Conservation (phyloP, 805 yeast species). For the Kluyveromyces dobzhanskii region DNA sequence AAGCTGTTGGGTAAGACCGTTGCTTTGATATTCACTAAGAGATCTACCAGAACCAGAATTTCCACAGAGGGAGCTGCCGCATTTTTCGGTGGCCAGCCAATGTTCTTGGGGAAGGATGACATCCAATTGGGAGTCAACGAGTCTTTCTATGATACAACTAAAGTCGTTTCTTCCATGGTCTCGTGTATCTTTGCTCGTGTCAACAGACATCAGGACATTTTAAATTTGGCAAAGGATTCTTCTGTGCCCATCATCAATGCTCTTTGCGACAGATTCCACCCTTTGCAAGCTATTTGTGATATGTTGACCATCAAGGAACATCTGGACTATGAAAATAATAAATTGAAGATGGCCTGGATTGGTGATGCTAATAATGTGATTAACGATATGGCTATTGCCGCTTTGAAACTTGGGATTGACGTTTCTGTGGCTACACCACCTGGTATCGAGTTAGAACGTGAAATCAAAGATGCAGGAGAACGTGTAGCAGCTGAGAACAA, state of each 20-base stretch:
- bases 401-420: slow-evolving; percentile 73
- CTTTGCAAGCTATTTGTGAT: slow-evolving; percentile 92
- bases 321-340: slow-evolving; percentile 43
- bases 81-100: slow-evolving; percentile 90
- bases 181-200: slow-evolving; percentile 98
- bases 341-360: slow-evolving; percentile 81
- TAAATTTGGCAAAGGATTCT: slow-evolving; percentile 67
- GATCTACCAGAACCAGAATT: slow-evolving; percentile 92
- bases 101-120: slow-evolving; percentile 94
- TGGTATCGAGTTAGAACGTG: slow-evolving; percentile 54
- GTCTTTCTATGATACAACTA: slow-evolving; percentile 78
- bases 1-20: slow-evolving; percentile 73
- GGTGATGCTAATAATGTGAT: slow-evolving; percentile 96
- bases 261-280: slow-evolving; percentile 87
- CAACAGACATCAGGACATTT: slow-evolving; percentile 73
- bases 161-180: slow-evolving; percentile 89
- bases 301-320: slow-evolving; percentile 76
- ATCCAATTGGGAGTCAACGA: slow-evolving; percentile 96
- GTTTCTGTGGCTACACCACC: slow-evolving; percentile 80
- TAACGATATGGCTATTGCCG: slow-evolving; percentile 85
- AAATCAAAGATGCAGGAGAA: slow-evolving; percentile 46
- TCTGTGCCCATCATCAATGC: slow-evolving; percentile 90
- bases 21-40: slow-evolving; percentile 77
- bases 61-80: slow-evolving; percentile 92
- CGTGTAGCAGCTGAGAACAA: slow-evolving; percentile 44